Conservation (phyloP, 345 rosid genomes). For the Salix brachista region DNA sequence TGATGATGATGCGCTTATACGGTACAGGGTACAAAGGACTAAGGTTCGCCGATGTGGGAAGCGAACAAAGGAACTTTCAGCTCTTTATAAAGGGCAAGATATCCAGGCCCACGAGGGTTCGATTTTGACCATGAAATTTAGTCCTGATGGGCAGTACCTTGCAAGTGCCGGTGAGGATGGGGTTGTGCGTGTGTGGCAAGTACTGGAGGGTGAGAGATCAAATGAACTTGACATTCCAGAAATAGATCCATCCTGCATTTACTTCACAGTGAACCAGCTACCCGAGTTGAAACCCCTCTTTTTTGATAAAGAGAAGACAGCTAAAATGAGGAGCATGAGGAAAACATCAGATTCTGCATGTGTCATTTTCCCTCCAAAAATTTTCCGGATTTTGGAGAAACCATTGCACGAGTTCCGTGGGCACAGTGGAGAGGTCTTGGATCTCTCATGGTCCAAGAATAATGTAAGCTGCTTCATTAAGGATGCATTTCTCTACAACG, state of each 20-base stretch:
- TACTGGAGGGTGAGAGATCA: constrained; percentile 48
- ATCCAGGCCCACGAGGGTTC: constrained; percentile 68
- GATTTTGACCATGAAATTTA: constrained; percentile 68
- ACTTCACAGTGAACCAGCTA: constrained; percentile 46
- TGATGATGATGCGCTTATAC: constrained; percentile 20
- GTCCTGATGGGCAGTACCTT: constrained; percentile 60
- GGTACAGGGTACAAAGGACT: constrained; percentile 20
- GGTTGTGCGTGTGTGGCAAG: constrained; percentile 67
- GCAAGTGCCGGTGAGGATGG: constrained; percentile 78
- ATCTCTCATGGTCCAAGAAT: constrained; percentile 75
- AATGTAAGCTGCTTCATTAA: constrained; percentile 42
- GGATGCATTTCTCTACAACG: neutral
- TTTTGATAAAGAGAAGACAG: constrained; percentile 34
- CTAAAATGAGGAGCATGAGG: constrained; percentile 38
- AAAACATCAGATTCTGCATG: constrained; percentile 51
- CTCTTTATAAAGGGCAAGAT: constrained; percentile 64
- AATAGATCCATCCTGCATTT: constrained; percentile 47
- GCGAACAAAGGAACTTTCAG: constrained; percentile 59
- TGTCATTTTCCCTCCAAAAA: constrained; percentile 59
- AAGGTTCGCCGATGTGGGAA: constrained; percentile 32
- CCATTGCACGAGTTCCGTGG: constrained; percentile 70
- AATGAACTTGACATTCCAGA: constrained; percentile 39
- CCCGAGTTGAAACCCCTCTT: constrained; percentile 43
- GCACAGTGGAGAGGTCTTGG: constrained; percentile 60
- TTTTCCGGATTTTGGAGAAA: constrained; percentile 53